Base-by-base conservation (phyloP, 805 yeast genomes). In the Saccharomycopsis fodiens region DNA sequence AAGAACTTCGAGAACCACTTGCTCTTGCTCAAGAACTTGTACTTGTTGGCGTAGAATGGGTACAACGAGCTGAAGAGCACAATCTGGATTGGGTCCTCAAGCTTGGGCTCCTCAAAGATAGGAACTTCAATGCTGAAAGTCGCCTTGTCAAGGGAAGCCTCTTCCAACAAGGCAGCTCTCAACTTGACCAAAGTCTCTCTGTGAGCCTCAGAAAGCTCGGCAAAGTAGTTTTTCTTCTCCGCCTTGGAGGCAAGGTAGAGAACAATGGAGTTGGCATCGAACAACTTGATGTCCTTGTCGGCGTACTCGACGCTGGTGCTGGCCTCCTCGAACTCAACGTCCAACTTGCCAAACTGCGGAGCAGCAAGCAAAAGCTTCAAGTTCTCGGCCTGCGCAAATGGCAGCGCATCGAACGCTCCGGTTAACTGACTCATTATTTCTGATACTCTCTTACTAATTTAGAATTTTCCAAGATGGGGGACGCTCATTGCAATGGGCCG, bases 211-310 rank as follows among this genome's bases (percentile, higher is more conserved):
- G 49, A 19, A 4, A 44, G 15, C 13, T 35, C 34, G 3, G n/a
- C 16, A 35, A 46, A 49, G 30, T 37, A 23, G 27, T 39, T 36
- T 30, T 39, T 46, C 7, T 27, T 27, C n/a, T 13, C 16, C 15
- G 40, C 13, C 41, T 66, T 68, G 12, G 62, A 56, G 23, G 73
- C 63, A 55, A 77, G 63, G 56, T 72, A 78, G 55, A 69, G 72
- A 47, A 76, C 80, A 38, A 75, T 70, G 21, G 82, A 71, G 55
- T 76, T 75, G 27, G 79, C 68, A 58, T 78, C 82, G 44, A 66
- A 58, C 53, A 78, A 66, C 55, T 68, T 72, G 44, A 77, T 72
- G 4, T 62, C 61, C 15, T 17, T 17, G 7, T 32, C 36, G 7
- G 17, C 15, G 12, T 6, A 10, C 17, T 10, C 5, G 8, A 17